phyloP scores from a whole-genome alignment of 202 grass and related monocot species.

The Saccharum hybrid region DNA sequence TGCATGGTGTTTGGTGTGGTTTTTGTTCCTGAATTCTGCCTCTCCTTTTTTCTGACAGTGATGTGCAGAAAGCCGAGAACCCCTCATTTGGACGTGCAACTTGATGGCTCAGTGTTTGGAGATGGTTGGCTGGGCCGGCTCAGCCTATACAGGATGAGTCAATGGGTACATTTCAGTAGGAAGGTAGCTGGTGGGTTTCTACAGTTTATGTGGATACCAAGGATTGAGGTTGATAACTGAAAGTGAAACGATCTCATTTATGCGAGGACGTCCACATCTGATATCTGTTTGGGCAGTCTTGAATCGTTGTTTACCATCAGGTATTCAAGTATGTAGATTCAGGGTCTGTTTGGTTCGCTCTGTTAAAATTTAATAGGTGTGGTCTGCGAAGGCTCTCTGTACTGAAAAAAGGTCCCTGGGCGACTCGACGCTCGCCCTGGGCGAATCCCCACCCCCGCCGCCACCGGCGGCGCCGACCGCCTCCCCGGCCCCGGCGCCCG shows the following conservation, averaged over 20 bases:
- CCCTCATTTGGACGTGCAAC: constrained; percentile 29
- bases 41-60: constrained; percentile 38
- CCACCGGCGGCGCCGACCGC: too few species aligned
- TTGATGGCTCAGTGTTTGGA: constrained; percentile 54
- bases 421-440: too few species aligned
- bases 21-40: constrained; percentile 14
- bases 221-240: constrained; percentile 25
- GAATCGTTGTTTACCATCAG: background rate
- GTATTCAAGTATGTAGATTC: constrained; percentile 12
- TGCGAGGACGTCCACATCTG: background rate
- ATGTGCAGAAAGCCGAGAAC: constrained; percentile 23
- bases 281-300: background rate
- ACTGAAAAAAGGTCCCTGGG: too few species aligned
- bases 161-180: constrained; percentile 38
- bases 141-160: constrained; percentile 5
- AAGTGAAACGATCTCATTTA: constrained; percentile 34
- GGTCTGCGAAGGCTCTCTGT: too few species aligned
- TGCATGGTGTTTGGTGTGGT: constrained; percentile 13
- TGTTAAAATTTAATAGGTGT: too few species aligned
- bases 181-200: constrained; percentile 23
- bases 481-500: too few species aligned
- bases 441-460: too few species aligned
- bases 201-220: constrained; percentile 47
- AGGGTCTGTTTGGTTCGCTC: too few species aligned
- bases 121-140: constrained; percentile 27